Evolutionary conservation across 1,284 basidiomycete species (phyloP).

Genomic region (Ustilago esculenta): DNA sequence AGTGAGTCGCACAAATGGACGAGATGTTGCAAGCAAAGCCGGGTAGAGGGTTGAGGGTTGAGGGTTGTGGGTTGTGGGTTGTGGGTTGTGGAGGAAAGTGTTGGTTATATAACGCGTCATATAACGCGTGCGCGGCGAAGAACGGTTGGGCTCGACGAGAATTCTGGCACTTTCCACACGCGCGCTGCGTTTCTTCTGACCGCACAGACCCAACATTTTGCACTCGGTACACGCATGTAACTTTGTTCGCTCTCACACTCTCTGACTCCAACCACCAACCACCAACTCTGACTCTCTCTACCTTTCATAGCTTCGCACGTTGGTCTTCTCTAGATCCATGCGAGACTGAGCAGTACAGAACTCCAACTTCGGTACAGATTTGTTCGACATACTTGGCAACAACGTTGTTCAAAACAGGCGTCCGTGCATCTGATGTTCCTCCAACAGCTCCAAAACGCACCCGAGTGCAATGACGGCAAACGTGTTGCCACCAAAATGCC

Average conservation of each 20-base stretch:
- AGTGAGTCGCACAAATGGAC: neutral
- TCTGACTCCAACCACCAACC: neutral
- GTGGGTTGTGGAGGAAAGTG: neutral
- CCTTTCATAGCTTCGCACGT: neutral
- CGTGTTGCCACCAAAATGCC: conserved; percentile 31
- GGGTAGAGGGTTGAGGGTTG: too few species aligned
- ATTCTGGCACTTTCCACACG: conserved; percentile 30
- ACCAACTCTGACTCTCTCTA: neutral
- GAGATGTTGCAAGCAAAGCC: neutral
- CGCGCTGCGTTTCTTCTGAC: neutral
- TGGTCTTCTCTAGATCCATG: too few species aligned
- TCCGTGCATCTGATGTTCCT: conserved; percentile 10
- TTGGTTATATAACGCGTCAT: neutral
- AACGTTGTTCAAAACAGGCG: conserved; percentile 6
- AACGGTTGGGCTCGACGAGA: too few species aligned
- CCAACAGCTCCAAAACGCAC: conserved; percentile 22
- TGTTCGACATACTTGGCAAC: neutral
- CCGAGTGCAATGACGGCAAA: conserved; percentile 35
- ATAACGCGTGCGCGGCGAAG: too few species aligned
- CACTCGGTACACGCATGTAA: neutral
- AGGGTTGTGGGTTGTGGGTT: too few species aligned
- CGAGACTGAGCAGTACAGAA: too few species aligned
- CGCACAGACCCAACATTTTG: conserved; percentile 6
- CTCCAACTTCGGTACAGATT: too few species aligned
- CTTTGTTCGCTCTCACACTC: neutral